Evolutionary conservation across 176 grass and related monocot species (phyloP).

Genomic region (Chloris gayana): DNA sequence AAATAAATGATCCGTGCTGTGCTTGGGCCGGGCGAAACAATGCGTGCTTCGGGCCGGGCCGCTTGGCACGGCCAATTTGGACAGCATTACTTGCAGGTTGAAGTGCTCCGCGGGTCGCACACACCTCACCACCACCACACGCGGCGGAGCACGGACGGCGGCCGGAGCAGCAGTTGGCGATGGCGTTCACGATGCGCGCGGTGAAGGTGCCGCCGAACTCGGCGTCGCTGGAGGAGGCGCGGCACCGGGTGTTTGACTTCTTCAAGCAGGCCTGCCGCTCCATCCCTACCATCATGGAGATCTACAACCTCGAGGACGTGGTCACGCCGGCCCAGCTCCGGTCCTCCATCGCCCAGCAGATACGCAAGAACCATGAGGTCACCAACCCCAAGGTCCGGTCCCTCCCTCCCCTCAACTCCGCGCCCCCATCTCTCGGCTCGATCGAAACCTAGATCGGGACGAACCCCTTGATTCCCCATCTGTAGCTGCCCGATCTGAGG

Average conservation of each 20-base stretch:
- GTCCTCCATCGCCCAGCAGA: conserved; percentile 68
- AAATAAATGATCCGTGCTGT: too few relatives aligned
- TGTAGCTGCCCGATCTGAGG: background rate
- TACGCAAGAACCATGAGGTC: conserved; percentile 73
- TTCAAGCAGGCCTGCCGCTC: conserved; percentile 89
- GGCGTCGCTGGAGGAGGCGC: conserved; percentile 71
- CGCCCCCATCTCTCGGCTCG: background rate
- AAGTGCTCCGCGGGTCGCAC: background rate
- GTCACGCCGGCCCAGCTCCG: conserved; percentile 82
- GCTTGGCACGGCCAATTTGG: too few relatives aligned
- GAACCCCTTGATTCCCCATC: background rate
- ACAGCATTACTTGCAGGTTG: too few relatives aligned
- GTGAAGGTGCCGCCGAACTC: conserved; percentile 90
- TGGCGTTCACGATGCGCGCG: conserved; percentile 71
- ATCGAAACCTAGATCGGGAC: background rate
- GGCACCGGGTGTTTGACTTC: conserved; percentile 80
- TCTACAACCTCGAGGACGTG: conserved; percentile 88
- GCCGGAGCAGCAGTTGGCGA: conserved; percentile 9
- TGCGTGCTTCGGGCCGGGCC: too few relatives aligned
- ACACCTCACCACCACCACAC: background rate
- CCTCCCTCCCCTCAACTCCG: background rate
- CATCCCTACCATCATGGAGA: conserved; percentile 82
- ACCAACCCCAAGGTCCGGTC: conserved; percentile 65
- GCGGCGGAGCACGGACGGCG: conserved; percentile 2
- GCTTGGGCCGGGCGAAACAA: too few relatives aligned